Conservation (phyloP, 495 filamentous ascomycete genomes). For the Xylaria intraflava region DNA sequence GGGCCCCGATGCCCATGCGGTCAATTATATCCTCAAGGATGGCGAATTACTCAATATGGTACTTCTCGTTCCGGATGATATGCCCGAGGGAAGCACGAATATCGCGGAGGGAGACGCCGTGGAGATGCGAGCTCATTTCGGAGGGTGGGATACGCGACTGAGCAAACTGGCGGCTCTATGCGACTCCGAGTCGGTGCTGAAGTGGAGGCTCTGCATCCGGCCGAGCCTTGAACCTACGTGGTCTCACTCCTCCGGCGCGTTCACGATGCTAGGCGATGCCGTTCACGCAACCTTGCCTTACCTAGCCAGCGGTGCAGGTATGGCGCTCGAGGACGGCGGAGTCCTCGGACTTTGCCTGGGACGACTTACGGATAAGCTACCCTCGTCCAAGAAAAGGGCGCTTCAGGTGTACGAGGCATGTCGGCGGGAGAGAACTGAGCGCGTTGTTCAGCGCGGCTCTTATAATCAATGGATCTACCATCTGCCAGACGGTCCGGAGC, state of each 20-base stretch:
- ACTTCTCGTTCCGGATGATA: constrained; percentile 60
- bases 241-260: constrained; percentile 47
- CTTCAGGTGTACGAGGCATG: constrained; percentile 50
- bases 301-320: constrained; percentile 33
- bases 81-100: constrained; percentile 40
- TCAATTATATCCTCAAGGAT: constrained; percentile 56
- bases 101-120: constrained; percentile 52
- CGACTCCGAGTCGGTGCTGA: constrained; percentile 44
- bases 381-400: constrained; percentile 36
- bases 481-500: constrained; percentile 48
- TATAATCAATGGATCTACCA: constrained; percentile 53
- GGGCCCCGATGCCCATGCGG: constrained; percentile 56
- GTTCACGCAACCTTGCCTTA: constrained; percentile 66
- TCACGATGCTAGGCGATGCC: constrained; percentile 61
- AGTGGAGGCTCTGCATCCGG: constrained; percentile 63
- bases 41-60: constrained; percentile 64
- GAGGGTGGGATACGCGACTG: constrained; percentile 53
- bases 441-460: constrained; percentile 50
- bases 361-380: constrained; percentile 23
- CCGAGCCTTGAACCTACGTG: constrained; percentile 45
- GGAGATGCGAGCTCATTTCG: constrained; percentile 59
- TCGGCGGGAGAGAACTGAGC: constrained; percentile 50
- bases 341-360: constrained; percentile 38
- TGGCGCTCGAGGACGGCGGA: constrained; percentile 43
- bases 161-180: constrained; percentile 44